phyloP scores from a whole-genome alignment of 306 rosid genomes.

The Hippophae gyantsensis region DNA sequence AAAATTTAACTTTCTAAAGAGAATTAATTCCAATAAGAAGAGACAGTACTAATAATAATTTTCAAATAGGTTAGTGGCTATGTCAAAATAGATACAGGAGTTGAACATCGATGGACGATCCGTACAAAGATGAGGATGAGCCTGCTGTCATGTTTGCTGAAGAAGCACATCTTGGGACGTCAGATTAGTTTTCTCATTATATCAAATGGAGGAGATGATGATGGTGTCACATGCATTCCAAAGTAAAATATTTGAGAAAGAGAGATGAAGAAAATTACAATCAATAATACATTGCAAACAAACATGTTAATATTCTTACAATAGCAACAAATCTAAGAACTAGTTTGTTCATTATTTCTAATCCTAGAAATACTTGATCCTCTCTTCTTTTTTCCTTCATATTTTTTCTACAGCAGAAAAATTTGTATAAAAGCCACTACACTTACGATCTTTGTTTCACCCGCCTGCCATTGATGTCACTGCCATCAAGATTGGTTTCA shows the following conservation, averaged over 20 bases:
- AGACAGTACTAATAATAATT: too few relatives aligned
- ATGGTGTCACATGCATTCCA: too few relatives aligned
- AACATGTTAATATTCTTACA: slow-evolving; percentile 4
- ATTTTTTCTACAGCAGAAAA: slow-evolving; percentile 19
- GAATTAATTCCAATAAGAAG: too few relatives aligned
- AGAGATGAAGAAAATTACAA: background rate
- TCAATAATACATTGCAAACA: slow-evolving; percentile 14
- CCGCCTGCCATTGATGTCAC: slow-evolving; percentile 80
- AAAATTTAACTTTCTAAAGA: too few relatives aligned
- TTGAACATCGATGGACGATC: too few relatives aligned
- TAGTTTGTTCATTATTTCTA: slow-evolving; percentile 17
- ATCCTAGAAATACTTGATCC: slow-evolving; percentile 12
- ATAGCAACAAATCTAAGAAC: slow-evolving; percentile 14
- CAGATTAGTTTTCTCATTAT: too few relatives aligned
- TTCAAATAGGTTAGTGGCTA: too few relatives aligned
- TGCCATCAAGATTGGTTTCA: slow-evolving; percentile 65
- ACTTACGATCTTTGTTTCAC: slow-evolving; percentile 77
- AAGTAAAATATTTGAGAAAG: background rate
- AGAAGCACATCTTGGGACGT: too few relatives aligned
- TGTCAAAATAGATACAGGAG: too few relatives aligned
- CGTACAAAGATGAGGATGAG: too few relatives aligned
- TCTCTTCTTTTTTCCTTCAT: background rate
- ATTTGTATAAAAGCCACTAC: slow-evolving; percentile 7
- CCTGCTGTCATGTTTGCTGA: too few relatives aligned
- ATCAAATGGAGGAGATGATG: too few relatives aligned